A percentile compares a stretch with the other conserved stretches of the same genome.
Evolutionary conservation across 352 stramenopile species (phyloP).

Genomic region (Peronospora belbahrii): DNA sequence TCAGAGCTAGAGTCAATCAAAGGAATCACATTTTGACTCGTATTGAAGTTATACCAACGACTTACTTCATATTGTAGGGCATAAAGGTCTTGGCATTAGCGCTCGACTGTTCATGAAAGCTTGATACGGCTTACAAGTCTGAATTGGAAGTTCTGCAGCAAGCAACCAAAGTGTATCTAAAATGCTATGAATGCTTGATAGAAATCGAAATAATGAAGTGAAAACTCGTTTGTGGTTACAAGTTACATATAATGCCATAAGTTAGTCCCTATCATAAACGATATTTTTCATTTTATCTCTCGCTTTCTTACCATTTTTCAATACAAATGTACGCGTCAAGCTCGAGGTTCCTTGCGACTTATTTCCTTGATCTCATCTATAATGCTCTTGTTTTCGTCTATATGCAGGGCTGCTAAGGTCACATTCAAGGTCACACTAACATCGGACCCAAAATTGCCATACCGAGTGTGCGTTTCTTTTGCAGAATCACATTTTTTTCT

Average conservation of each 20-base stretch:
- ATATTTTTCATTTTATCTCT: too few species aligned
- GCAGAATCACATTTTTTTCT: not conserved
- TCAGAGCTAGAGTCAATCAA: not conserved
- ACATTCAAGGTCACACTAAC: constrained; percentile 85
- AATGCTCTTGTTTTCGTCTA: not conserved
- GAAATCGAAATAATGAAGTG: too few species aligned
- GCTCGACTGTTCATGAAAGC: too few species aligned
- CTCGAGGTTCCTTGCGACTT: not conserved
- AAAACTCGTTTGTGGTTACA: too few species aligned
- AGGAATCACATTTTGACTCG: not conserved
- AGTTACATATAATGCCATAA: too few species aligned
- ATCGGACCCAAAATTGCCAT: constrained; percentile 83
- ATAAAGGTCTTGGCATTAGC: too few species aligned
- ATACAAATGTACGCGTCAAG: constrained; percentile 11
- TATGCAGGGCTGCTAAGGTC: constrained; percentile 56
- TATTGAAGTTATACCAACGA: not conserved
- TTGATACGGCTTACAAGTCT: too few species aligned
- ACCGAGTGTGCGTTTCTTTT: constrained; percentile 44
- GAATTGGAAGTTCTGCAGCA: too few species aligned
- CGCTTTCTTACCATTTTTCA: not conserved
- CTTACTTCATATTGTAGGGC: too few species aligned
- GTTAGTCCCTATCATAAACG: constrained; percentile 5
- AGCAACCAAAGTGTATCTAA: too few species aligned
- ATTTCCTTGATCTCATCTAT: not conserved
- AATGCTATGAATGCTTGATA: too few species aligned